Evolutionary conservation across 164 flowering plant genomes (phyloP), one percentile per base, ranked within the genome.

Genomic region (Warburgia ugandensis): DNA sequence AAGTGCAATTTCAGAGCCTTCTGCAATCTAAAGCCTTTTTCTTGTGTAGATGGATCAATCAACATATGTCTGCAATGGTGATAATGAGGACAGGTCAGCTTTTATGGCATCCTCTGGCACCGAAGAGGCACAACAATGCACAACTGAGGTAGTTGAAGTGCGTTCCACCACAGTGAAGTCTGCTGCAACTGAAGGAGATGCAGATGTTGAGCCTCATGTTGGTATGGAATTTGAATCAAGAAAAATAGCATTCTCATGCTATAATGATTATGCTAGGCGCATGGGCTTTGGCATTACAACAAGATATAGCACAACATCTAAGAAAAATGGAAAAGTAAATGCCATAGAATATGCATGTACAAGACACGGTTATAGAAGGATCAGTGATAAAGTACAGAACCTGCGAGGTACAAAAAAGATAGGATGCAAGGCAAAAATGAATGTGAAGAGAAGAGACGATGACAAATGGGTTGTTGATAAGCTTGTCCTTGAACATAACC

Each of bases 401-500:
- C 44, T 51, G 31, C 48, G 48, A 9, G 48, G 40, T 2, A 25
- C 9, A 6, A 26, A 29, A 23, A 49, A 38, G 32, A 79, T 75
- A 20, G 66, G 67, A 25, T 88, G 96, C 62, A 76, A 71, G 28
- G 94, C 96, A 1, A 65, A 72, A 78, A 56, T 88, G 51, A 81
- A 65, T 62, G 69, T 83, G 45, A 85, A 80, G 63, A 58, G 64
- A 25, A 68, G 61, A 41, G 73, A 68, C 55, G 49, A 72, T 30
- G 74, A 61, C 35, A 84, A 73, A 46, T 88, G 96, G 96, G 74
- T 73, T 47, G 75, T 75, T 16, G 66, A 78, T 12, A 75, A 75
- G 56, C 80, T 84, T 55, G 64, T 78, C 9, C 81, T 75, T 73
- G 90, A 90, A 61, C 97, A 90, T 56, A 80, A 57, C 28, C 97